Percentiles rank a stretch among this genome's conserved stretches.
These are phyloP conservation scores for Cupressus sempervirens DNA, from an alignment of 75 land plant species.

Conservation along the genomic window DNA sequence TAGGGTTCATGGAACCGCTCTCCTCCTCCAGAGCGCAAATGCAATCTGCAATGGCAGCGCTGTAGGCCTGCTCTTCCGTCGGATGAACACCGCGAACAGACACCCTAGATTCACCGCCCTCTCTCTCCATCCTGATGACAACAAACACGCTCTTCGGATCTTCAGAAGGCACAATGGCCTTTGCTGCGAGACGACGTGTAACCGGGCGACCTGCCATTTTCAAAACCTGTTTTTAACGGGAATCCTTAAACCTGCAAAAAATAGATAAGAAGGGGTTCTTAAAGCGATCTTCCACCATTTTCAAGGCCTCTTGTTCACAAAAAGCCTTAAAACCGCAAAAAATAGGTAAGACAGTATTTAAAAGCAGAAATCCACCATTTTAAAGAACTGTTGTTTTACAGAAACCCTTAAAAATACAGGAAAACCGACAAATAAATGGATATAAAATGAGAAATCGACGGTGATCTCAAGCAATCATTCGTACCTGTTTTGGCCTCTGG, in stretches of 20 bases:
- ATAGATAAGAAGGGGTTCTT: too few relatives aligned
- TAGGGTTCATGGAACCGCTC: neutral
- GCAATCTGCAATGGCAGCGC: neutral
- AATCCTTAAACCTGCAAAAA: neutral
- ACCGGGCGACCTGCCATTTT: neutral
- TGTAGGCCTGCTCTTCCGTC: slow-evolving; percentile 11
- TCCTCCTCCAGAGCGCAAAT: neutral
- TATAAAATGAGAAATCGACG: too few relatives aligned
- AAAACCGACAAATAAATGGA: too few relatives aligned
- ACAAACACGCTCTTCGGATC: neutral
- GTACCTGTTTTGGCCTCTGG: too few relatives aligned
- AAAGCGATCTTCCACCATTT: too few relatives aligned
- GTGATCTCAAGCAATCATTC: too few relatives aligned
- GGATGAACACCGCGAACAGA: slow-evolving; percentile 6
- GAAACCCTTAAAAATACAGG: too few relatives aligned
- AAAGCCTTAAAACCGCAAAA: too few relatives aligned
- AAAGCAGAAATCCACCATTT: too few relatives aligned
- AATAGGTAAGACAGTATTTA: too few relatives aligned
- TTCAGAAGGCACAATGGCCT: neutral
- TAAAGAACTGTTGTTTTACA: too few relatives aligned
- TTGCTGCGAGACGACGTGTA: neutral
- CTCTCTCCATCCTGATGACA: neutral
- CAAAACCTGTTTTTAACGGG: neutral
- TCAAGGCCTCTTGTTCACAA: too few relatives aligned
- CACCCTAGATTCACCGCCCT: neutral